Evolutionary conservation across 129 eudicot genomes (phyloP).

Genomic region (Solidago caesia): DNA sequence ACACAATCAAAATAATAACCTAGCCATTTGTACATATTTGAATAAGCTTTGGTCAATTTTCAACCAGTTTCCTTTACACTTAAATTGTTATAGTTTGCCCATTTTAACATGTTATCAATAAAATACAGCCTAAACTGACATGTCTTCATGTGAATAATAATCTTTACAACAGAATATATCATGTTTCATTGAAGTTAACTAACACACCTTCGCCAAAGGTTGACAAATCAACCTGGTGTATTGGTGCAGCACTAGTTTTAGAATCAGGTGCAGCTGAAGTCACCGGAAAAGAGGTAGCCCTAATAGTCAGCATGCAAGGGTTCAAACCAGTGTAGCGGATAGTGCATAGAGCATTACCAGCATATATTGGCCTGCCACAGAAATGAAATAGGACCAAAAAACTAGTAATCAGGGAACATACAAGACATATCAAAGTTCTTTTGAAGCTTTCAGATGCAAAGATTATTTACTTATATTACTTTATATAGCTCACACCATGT

Average conservation of each 20-base stretch:
- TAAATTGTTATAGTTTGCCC: background rate
- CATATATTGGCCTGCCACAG: constrained; percentile 84
- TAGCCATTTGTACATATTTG: background rate
- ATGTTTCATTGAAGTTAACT: constrained; percentile 8
- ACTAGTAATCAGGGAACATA: constrained; percentile 6
- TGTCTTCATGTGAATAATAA: background rate
- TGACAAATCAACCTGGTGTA: constrained; percentile 82
- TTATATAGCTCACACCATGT: too few relatives aligned
- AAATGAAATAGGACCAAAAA: background rate
- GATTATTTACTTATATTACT: too few relatives aligned
- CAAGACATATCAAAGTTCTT: background rate
- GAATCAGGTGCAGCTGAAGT: constrained; percentile 34
- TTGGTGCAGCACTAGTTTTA: constrained; percentile 54
- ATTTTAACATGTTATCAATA: background rate
- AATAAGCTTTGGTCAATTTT: background rate
- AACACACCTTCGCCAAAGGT: constrained; percentile 70
- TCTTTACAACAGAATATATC: background rate
- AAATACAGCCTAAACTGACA: background rate
- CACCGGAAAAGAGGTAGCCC: constrained; percentile 80
- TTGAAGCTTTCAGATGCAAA: background rate
- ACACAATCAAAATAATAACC: background rate
- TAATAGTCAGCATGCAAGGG: constrained; percentile 85
- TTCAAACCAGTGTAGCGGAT: constrained; percentile 73
- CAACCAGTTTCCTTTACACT: background rate
- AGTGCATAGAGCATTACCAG: constrained; percentile 95